Evolutionary conservation across 192 early-diverging fungal genomes (phyloP).

Genomic region (Chytriomyces confervae): DNA sequence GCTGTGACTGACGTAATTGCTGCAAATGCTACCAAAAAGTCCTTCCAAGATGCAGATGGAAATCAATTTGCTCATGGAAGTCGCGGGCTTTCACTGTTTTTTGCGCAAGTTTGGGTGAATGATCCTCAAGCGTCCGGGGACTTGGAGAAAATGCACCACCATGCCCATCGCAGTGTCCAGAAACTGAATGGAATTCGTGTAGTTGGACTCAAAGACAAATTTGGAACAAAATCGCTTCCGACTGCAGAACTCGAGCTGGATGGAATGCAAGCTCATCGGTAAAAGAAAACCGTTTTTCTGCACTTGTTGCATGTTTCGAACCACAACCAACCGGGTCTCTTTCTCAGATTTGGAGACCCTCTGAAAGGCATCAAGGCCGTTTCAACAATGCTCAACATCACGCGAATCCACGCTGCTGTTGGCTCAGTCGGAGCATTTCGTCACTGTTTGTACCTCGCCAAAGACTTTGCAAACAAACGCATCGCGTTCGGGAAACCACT

Average conservation of each 20-base stretch:
- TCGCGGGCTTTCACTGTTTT: conserved; percentile 66
- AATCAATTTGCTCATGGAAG: conserved; percentile 42
- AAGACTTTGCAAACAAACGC: conserved; percentile 60
- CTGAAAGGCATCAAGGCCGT: conserved; percentile 67
- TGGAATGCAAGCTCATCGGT: conserved; percentile 46
- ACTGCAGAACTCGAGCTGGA: conserved; percentile 73
- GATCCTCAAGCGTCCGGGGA: neutral
- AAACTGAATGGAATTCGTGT: conserved; percentile 29
- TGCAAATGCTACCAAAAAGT: neutral
- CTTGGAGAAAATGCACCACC: conserved; percentile 2
- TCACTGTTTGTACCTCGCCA: conserved; percentile 50
- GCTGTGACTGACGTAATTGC: conserved; percentile 46
- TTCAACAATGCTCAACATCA: conserved; percentile 72
- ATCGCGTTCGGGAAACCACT: conserved; percentile 59
- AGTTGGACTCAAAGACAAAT: conserved; percentile 75
- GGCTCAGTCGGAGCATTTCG: conserved; percentile 53
- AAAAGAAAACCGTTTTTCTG: conserved; percentile 7
- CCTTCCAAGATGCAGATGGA: neutral
- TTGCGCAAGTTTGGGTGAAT: conserved; percentile 47
- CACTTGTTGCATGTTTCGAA: conserved; percentile 10
- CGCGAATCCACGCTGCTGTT: conserved; percentile 65
- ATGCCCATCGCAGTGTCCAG: conserved; percentile 19
- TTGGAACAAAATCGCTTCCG: conserved; percentile 69
- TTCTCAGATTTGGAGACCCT: conserved; percentile 49
- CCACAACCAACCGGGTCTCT: neutral